Percentiles rank a stretch among this genome's conserved stretches.
phyloP scores from a whole-genome alignment of 352 stramenopile species.

The Nothophytophthora sp. region DNA sequence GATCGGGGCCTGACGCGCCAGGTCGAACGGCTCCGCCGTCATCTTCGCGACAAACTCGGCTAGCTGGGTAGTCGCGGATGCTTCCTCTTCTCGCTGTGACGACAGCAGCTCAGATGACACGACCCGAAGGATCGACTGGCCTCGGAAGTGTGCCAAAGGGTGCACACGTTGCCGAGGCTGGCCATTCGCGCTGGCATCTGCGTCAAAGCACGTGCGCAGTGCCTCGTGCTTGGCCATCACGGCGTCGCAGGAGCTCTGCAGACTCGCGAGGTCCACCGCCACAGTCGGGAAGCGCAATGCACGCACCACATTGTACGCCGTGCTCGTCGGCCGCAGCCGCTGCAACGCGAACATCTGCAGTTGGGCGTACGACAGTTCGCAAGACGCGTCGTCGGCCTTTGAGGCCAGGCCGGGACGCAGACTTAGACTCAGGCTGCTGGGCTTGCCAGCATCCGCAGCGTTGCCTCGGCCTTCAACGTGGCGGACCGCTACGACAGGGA shows the following conservation, averaged over 20 bases:
- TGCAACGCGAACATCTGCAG: conserved; percentile 66
- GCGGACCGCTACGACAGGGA: conserved; percentile 4
- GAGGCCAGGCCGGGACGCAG: conserved; percentile 17
- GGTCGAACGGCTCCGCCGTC: conserved; percentile 34
- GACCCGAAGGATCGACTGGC: conserved; percentile 3
- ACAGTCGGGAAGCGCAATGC: conserved; percentile 28
- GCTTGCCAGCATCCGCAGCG: neutral
- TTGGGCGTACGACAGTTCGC: conserved; percentile 49
- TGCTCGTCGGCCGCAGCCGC: conserved; percentile 35
- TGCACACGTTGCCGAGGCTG: conserved; percentile 36
- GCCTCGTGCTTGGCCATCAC: conserved; percentile 46
- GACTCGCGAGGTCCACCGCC: conserved; percentile 14
- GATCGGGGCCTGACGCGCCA: conserved; percentile 34
- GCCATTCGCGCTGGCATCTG: conserved; percentile 22
- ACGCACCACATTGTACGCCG: conserved; percentile 53
- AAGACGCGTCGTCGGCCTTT: neutral
- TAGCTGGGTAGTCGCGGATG: conserved; percentile 3
- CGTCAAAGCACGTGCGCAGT: conserved; percentile 44
- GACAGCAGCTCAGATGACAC: conserved; percentile 3
- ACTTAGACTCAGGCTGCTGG: neutral
- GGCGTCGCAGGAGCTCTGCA: conserved; percentile 26
- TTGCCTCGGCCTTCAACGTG: neutral
- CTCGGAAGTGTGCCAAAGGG: conserved; percentile 16
- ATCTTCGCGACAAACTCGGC: conserved; percentile 22
- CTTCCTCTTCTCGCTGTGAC: neutral